Percentiles rank a stretch among this genome's conserved stretches.
phyloP scores from a whole-genome alignment of 2,329 filamentous ascomycete species.

The Sporothrix euskadiensis region DNA sequence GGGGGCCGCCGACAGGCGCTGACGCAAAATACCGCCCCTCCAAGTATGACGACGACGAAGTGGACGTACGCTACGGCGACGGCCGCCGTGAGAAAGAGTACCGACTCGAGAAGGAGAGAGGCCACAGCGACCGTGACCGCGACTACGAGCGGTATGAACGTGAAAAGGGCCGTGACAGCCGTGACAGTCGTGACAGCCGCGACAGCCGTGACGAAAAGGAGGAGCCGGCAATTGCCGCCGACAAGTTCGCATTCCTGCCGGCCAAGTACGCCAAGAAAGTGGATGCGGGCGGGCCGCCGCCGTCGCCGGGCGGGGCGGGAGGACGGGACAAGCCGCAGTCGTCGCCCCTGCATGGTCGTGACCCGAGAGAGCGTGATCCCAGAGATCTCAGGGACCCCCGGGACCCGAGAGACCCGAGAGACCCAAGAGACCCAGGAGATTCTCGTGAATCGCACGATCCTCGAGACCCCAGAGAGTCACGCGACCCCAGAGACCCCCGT shows the following conservation, averaged over 20 bases:
- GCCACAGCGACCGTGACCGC: not conserved
- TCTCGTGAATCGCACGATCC: not conserved
- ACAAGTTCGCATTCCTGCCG: constrained; percentile 49
- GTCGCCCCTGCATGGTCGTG: constrained; percentile 34
- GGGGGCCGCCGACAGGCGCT: constrained; percentile 14
- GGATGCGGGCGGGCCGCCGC: not conserved
- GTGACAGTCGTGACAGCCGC: constrained; percentile 32
- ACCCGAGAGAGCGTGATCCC: constrained; percentile 34
- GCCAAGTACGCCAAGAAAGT: constrained; percentile 49
- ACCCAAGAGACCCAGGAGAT: constrained; percentile 27
- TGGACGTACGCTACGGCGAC: constrained; percentile 36
- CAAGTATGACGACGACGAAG: constrained; percentile 42
- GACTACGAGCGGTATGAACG: not conserved
- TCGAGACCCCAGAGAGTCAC: not conserved
- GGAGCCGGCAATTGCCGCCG: constrained; percentile 39
- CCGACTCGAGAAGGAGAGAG: constrained; percentile 34
- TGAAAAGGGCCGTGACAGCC: constrained; percentile 37
- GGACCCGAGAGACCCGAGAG: not conserved
- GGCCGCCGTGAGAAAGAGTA: constrained; percentile 37
- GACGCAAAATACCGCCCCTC: constrained; percentile 42
- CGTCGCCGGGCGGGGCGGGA: not conserved
- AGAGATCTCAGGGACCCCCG: not conserved
- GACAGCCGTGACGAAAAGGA: constrained; percentile 36
- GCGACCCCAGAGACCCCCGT: not conserved
- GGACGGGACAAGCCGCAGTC: constrained; percentile 12